Evolutionary conservation across 805 yeast genomes (phyloP).

Genomic region (Debaryomyces hansenii): DNA sequence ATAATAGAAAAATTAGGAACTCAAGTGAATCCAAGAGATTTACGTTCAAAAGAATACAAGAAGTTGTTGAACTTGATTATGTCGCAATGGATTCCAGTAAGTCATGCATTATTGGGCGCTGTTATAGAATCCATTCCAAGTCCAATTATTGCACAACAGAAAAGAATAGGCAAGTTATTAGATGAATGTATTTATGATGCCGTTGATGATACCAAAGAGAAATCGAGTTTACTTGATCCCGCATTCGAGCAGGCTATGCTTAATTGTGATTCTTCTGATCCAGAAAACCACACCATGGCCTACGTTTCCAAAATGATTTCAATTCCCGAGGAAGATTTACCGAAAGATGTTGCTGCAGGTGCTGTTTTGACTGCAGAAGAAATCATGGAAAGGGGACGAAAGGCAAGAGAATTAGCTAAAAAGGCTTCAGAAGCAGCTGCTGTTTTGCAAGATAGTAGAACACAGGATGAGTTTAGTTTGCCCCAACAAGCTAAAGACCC

Average conservation of each 20-base stretch:
- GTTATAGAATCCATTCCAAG: slow-evolving; percentile 86
- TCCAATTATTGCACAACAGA: slow-evolving; percentile 72
- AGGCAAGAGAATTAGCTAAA: slow-evolving; percentile 65
- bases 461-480: slow-evolving; percentile 22
- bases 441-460: slow-evolving; percentile 22
- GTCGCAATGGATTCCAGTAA: slow-evolving; percentile 93
- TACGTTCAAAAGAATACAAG: slow-evolving; percentile 75
- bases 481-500: slow-evolving; percentile 31
- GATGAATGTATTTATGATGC: slow-evolving; percentile 42
- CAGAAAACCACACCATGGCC: slow-evolving; percentile 51
- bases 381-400: slow-evolving; percentile 58
- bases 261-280: slow-evolving; percentile 66
- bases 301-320: slow-evolving; percentile 90
- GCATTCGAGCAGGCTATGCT: slow-evolving; percentile 56
- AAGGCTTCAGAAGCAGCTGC: slow-evolving; percentile 59
- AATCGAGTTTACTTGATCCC: slow-evolving; percentile 44
- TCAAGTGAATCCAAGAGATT: slow-evolving; percentile 70
- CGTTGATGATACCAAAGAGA: slow-evolving; percentile 38
- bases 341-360: slow-evolving; percentile 47
- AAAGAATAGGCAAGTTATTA: slow-evolving; percentile 67
- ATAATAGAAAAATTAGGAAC: slow-evolving; percentile 71
- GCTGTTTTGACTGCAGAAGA: slow-evolving; percentile 51
- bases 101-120: slow-evolving; percentile 79
- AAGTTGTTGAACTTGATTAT: slow-evolving; percentile 62
- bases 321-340: slow-evolving; percentile 78